Percentiles rank a stretch among this genome's conserved stretches.
phyloP scores from a whole-genome alignment of 768 basidiomycete species.

The Naganishia friedmannii region DNA sequence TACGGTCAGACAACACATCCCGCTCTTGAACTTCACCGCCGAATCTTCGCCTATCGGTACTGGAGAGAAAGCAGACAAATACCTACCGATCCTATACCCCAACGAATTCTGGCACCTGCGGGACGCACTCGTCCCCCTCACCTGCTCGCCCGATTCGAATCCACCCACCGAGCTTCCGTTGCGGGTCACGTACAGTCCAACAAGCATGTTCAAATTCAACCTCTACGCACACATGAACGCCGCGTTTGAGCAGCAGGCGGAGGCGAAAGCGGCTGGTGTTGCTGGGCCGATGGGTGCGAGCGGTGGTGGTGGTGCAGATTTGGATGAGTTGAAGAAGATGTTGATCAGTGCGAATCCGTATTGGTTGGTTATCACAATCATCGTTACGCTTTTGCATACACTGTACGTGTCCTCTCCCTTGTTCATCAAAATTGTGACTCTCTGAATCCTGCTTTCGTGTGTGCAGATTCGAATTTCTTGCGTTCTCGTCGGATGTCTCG shows the following conservation, averaged over 20 bases:
- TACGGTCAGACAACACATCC: constrained; percentile 58
- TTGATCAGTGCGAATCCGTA: constrained; percentile 66
- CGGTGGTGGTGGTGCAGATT: constrained; percentile 63
- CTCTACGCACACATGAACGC: constrained; percentile 77
- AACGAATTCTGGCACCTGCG: constrained; percentile 88
- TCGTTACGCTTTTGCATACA: constrained; percentile 82
- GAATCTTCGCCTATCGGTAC: constrained; percentile 2
- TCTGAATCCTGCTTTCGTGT: background rate
- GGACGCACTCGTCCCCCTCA: constrained; percentile 78
- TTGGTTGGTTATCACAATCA: constrained; percentile 75
- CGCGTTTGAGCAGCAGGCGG: constrained; percentile 74
- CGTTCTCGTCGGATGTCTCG: constrained; percentile 89
- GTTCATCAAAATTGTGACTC: background rate
- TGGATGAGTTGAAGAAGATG: constrained; percentile 96
- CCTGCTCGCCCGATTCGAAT: constrained; percentile 81
- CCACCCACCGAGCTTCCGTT: constrained; percentile 64
- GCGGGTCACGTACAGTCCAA: constrained; percentile 76
- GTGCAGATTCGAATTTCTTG: constrained; percentile 83
- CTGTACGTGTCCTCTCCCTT: constrained; percentile 59
- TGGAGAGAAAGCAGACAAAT: constrained; percentile 48
- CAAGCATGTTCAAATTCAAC: constrained; percentile 67
- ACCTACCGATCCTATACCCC: constrained; percentile 83
- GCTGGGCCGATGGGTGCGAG: constrained; percentile 54
- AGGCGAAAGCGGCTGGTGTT: constrained; percentile 59
- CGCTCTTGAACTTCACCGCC: constrained; percentile 59